Conservation (phyloP, 75 land plant species). For the Pinus albicaulis region DNA sequence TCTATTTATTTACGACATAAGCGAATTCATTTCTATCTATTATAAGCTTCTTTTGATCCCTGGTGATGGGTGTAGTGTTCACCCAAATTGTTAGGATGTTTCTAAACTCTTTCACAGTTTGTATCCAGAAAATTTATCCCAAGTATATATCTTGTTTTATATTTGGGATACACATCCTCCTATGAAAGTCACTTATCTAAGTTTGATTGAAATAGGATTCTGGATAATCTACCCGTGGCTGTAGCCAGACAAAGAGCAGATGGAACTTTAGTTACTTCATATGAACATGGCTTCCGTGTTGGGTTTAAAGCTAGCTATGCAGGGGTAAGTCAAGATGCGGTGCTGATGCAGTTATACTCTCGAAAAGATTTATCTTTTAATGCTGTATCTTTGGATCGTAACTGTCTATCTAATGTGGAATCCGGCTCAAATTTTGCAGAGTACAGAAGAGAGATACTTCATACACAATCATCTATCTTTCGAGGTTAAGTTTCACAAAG, state of each 20-base stretch:
- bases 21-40: too few species aligned
- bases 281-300: conserved; percentile 88
- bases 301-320: conserved; percentile 66
- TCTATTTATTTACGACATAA: too few species aligned
- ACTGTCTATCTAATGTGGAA: neutral
- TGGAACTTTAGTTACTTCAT: conserved; percentile 40
- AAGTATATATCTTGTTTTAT: too few species aligned
- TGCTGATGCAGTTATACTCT: neutral
- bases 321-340: conserved; percentile 31
- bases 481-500: conserved; percentile 70
- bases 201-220: conserved; percentile 60
- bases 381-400: neutral
- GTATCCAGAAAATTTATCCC: too few species aligned
- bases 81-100: too few species aligned
- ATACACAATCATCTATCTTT: conserved; percentile 83
- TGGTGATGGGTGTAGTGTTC: too few species aligned
- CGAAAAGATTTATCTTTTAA: too few species aligned
- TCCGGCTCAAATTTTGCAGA: conserved; percentile 31
- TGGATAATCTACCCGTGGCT: conserved; percentile 95
- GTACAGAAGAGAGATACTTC: conserved; percentile 69
- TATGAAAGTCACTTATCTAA: conserved; percentile 22
- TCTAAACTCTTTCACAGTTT: too few species aligned
- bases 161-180: conserved; percentile 36
- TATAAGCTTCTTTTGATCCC: too few species aligned
- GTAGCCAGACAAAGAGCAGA: conserved; percentile 58